Evolutionary conservation across 768 basidiomycete species (phyloP), one percentile per base, ranked within the genome.

Genomic region (Crepidotus variabilis): DNA sequence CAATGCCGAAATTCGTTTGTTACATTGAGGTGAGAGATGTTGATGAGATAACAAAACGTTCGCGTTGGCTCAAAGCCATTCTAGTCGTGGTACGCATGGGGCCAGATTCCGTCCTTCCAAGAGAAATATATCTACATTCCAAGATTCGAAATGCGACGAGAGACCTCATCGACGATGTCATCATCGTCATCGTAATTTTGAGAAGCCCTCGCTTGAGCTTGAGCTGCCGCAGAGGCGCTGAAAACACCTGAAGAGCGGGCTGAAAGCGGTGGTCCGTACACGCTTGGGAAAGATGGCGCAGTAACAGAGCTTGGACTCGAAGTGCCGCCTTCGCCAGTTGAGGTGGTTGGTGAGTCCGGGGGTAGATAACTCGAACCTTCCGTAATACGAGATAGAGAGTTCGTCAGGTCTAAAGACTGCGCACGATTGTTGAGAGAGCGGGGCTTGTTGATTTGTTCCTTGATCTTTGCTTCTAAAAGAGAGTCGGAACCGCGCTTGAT

Each of bases 401-500:
- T 85, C 0, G 90, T 92, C 61, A 96, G 75, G 67, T 96, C 93
- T 48, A 96, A 85, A 4, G 89, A 92, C 68, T 95, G 93, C 0
- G 93, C 93, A 16, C 93, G 88, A 63, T 92, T 92, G 59, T 86
- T 86, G 59, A 93, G 73, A 3, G 90, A 88, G 49, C 92, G 87
- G 4, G 90, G 90, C 53, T 92, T 92, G 33, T 78, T 76, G 58
- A 78, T 72, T 60, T 87, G 87, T 57, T 90, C 89, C 71, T 88
- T 91, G 47, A 94, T 69, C 68, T 94, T 94, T 36, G 90, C 84
- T 64, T 93, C 90, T 20, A 92, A 76, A 43, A 92, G 75, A 18
- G 92, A 89, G 71, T 94, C 90, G 1, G 90, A 90, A 24, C 90
- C 89, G 55, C 91, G 84, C 66, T 92, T 91, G 61, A 88, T 68